Evolutionary conservation across 192 early-diverging fungal genomes (phyloP).

Genomic region (Backusella australiensis): DNA sequence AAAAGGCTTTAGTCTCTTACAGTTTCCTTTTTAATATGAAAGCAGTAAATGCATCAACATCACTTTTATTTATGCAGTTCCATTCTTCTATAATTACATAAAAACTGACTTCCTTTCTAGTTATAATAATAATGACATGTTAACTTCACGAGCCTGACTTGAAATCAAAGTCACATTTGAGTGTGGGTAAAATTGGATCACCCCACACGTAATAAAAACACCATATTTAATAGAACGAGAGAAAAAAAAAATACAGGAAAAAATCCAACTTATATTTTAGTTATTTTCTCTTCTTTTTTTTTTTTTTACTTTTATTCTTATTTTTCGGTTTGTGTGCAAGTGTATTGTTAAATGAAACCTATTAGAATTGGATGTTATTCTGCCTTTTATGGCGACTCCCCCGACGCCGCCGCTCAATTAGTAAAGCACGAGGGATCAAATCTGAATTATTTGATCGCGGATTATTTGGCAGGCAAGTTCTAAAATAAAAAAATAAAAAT

Average conservation of each 20-base stretch:
- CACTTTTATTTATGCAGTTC: not conserved
- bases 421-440: conserved; percentile 43
- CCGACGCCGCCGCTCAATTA: conserved; percentile 52
- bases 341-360: conserved; percentile 8
- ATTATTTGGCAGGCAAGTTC: conserved; percentile 59
- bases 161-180: not conserved
- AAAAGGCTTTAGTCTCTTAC: not conserved
- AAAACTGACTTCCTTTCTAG: not conserved
- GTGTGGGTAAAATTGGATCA: not conserved
- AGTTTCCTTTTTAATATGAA: not conserved
- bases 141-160: conserved; percentile 2
- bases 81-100: not conserved
- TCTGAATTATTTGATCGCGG: conserved; percentile 58
- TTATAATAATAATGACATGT: not conserved
- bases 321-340: not conserved
- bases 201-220: conserved; percentile 3
- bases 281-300: not conserved
- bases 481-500: not conserved
- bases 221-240: conserved; percentile 3
- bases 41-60: not conserved
- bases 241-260: conserved; percentile 1
- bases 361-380: conserved; percentile 60
- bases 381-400: conserved; percentile 58
- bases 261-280: not conserved
- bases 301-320: not conserved